Percentiles rank a stretch among this genome's conserved stretches.
These are phyloP conservation scores for Phialophora macrospora DNA, from an alignment of 2,329 filamentous ascomycete genomes.

Conservation along the genomic window DNA sequence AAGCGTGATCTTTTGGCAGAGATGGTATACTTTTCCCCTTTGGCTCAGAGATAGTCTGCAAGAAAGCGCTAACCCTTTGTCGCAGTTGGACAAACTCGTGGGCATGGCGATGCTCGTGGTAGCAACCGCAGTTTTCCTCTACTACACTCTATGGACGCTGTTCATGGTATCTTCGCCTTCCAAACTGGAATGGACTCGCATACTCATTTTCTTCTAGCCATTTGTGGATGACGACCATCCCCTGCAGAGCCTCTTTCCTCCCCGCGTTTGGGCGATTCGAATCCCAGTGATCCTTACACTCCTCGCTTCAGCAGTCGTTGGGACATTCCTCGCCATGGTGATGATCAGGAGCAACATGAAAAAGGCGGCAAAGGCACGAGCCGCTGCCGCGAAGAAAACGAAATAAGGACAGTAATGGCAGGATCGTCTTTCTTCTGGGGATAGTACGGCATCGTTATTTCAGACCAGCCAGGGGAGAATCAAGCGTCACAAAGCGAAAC, in stretches of 20 bases:
- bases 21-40: conserved; percentile 20
- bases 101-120: conserved; percentile 76
- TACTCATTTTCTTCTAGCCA: conserved; percentile 63
- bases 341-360: conserved; percentile 99
- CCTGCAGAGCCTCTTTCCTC: conserved; percentile 92
- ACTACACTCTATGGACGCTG: conserved; percentile 98
- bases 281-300: conserved; percentile 97
- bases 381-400: conserved; percentile 71
- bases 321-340: conserved; percentile 92
- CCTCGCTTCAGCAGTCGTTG: conserved; percentile 88
- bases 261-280: conserved; percentile 97
- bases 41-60: background rate
- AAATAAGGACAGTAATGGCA: conserved; percentile 25
- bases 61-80: conserved; percentile 9
- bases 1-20: conserved; percentile 9
- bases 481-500: background rate
- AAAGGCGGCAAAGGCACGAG: conserved; percentile 92
- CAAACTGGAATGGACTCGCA: conserved; percentile 1
- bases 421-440: background rate
- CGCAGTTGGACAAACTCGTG: conserved; percentile 85
- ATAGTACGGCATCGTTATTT: background rate
- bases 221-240: conserved; percentile 96
- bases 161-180: conserved; percentile 74
- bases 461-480: background rate
- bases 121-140: conserved; percentile 76